Base-by-base conservation (phyloP, 2,329 filamentous ascomycete species). In the Neocucurbitaria cava region DNA sequence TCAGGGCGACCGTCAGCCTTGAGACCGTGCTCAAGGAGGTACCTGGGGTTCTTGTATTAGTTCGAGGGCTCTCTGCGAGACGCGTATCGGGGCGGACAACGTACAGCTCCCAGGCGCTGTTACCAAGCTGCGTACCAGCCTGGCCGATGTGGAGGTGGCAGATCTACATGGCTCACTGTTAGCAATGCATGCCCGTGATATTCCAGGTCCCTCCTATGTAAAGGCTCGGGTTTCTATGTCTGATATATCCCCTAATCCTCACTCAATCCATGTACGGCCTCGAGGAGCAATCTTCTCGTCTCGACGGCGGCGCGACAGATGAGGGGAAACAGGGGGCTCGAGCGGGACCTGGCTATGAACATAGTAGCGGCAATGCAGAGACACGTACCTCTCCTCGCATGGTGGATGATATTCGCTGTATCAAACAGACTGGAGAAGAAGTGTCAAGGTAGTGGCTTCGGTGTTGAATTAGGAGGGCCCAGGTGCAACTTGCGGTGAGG, bases 61-160 rank as follows among this genome's bases (percentile, higher is more conserved):
- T 54, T 39, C 36, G 35, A 50, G 28, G 35, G 54, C 52, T 60
- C 58, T 40, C 46, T 44, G 46, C n/a, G 31, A 40, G 43, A n/a
- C n/a, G 56, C 46, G 38, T 53, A 26, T 36, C 17, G 46, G 41
- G 35, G 49, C 50, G 52, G 53, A 50, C 69, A 68, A 72, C 87
- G 74, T 84, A 90, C 87, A 90, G 86, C 79, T 90, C 87, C 87
- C 87, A 90, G 68, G 88, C 87, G 74, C 86, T 88, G 82, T 89
- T 89, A 73, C 87, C 88, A 62, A 90, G 86, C 85, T 90, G 87
- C 73, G 83, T 85, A 79, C 87, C 88, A 79, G 88, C 87, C 82
- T 90, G 86, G 76, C 86, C 86, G 75, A 89, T 86, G 74, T 88
- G 86, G 67, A 89, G 78, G 76, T 89, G 86, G 72, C 83, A 84